Base-by-base conservation (phyloP, 768 basidiomycete species). In the Pisolithus sp. region DNA sequence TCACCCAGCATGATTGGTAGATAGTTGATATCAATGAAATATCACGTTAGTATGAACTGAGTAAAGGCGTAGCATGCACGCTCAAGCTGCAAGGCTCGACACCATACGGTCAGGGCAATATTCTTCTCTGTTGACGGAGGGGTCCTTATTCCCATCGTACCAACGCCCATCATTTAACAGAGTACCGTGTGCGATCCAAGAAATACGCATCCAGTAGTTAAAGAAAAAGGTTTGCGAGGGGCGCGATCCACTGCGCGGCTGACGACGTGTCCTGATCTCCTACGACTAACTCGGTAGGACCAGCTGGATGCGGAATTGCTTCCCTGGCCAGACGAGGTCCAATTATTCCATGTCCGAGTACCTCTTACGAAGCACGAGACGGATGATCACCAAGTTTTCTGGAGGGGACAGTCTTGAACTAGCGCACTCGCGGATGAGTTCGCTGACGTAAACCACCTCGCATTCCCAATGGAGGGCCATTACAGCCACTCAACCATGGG, bases 381-480 rank as follows among this genome's bases (percentile, higher is more conserved):
- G 56, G 78, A 80, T 78, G 83, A 80, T 76, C 71, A 85, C 87
- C 86, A 89, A 90, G 85, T 89, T 89, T 88, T 90, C 88, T 81
- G 85, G 86, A 89, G 88, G 86, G 85, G 85, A 82, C 82, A 78
- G 86, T 77, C 85, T 89, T 85, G 88, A 89, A 89, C 85, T 83
- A 86, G 88, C 87, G 88, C 88, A 81, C 88, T 78, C 68, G 73
- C 76, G 79, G 71, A 69, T 69, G 60, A 67, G 41, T 57, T 67
- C 79, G 85, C 81, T 79, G 86, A 72, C 71, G 21, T 54, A 69
- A 68, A 70, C 77, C 79, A 76, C 79, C 76, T 73, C 82, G 73
- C 86, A 89, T 89, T 83, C 88, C 88, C 81, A 75, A 75, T 8
- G 85, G 75, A 71, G 79, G 84, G 84, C 86, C 88, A 60, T 68